phyloP scores from a whole-genome alignment of 805 yeast species.

The Wickerhamiella domercqiae region DNA sequence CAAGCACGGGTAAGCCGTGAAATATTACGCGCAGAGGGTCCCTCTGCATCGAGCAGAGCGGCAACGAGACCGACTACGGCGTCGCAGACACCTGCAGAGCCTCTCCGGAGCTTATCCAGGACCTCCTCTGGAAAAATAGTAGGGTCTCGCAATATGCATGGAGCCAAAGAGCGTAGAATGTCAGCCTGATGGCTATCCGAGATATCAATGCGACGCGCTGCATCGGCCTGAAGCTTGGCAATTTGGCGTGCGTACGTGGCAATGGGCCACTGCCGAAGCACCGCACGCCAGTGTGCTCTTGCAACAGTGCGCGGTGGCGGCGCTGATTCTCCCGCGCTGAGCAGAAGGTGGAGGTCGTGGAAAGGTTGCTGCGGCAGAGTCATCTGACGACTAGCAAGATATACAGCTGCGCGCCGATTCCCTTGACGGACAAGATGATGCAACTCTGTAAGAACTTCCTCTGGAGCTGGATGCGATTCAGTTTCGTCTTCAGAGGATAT shows the following conservation, averaged over 20 bases:
- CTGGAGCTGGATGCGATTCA: background rate
- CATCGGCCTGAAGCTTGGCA: background rate
- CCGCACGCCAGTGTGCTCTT: background rate
- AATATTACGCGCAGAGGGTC: background rate
- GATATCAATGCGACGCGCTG: background rate
- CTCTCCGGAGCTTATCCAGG: background rate
- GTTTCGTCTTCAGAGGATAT: background rate
- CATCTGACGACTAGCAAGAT: background rate
- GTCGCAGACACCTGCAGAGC: background rate
- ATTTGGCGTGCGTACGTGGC: background rate
- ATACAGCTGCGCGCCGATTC: background rate
- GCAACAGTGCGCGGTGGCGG: background rate
- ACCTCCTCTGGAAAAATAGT: background rate
- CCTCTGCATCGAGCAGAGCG: background rate
- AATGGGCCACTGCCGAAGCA: background rate
- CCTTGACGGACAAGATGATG: background rate
- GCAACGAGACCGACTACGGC: background rate
- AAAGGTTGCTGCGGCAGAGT: background rate
- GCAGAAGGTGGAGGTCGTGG: background rate
- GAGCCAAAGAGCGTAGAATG: background rate
- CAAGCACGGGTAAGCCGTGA: background rate
- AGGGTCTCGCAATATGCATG: background rate
- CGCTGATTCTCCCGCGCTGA: background rate
- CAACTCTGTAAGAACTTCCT: background rate
- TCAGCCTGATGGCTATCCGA: background rate